Conservation (phyloP, 2,329 filamentous ascomycete species). For the Chaetomiaceae sp. region DNA sequence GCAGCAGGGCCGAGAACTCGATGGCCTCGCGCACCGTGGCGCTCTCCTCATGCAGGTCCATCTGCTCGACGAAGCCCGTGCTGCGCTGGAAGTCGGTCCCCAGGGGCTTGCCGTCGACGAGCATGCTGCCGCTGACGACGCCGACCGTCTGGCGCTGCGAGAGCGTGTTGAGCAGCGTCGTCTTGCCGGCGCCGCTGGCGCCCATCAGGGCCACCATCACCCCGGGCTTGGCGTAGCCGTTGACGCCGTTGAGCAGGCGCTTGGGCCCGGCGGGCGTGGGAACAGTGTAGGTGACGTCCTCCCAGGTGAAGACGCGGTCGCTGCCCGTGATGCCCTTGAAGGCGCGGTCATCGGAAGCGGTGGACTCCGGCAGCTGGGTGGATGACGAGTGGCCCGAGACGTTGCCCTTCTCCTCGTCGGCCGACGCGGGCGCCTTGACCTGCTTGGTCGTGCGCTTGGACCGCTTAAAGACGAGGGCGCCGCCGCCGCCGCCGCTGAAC, state of each 20-base stretch:
- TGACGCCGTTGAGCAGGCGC: conserved; percentile 53
- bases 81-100: conserved; percentile 65
- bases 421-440: conserved; percentile 13
- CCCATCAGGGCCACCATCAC: conserved; percentile 78
- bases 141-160: conserved; percentile 63
- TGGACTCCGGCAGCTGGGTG: conserved; percentile 10
- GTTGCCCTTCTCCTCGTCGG: conserved; percentile 54
- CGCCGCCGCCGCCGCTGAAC: conserved; percentile 48
- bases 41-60: conserved; percentile 63
- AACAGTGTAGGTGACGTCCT: conserved; percentile 67
- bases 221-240: conserved; percentile 75
- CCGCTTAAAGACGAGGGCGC: conserved; percentile 25
- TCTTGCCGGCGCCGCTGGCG: conserved; percentile 78
- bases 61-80: conserved; percentile 67
- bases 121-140: conserved; percentile 65
- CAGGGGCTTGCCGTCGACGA: conserved; percentile 61
- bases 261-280: conserved; percentile 38
- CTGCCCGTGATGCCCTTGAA: conserved; percentile 18
- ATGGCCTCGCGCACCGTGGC: conserved; percentile 66
- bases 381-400: conserved; percentile 28
- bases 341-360: conserved; percentile 21
- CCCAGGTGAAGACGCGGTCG: conserved; percentile 61
- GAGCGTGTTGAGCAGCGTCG: conserved; percentile 71
- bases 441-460: conserved; percentile 17
- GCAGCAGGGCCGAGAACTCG: conserved; percentile 61